Evolutionary conservation across 2,329 filamentous ascomycete genomes (phyloP), one percentile per base, ranked within the genome.

Genomic region (Fusarium xylarioides): DNA sequence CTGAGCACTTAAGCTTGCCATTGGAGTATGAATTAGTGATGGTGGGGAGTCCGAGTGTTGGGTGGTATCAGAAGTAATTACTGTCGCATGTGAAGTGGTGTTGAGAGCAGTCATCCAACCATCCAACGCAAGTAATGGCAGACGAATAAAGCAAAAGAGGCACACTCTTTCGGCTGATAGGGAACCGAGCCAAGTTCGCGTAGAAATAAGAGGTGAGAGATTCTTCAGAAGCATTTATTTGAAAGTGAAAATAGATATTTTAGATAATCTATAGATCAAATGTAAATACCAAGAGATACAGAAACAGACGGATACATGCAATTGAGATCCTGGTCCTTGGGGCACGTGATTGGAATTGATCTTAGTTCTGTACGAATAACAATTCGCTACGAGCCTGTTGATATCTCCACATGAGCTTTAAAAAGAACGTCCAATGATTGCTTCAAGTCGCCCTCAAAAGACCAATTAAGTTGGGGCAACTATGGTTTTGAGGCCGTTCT

Each of bases 21-120:
- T 68, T 64, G 71, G 67, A 57, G 66, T 42, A 54, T 34, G 50
- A 63, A 55, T 21, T 23, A 59, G 35, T 55, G 63, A 52, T 56
- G 67, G 53, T 63, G 70, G 62, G 64, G 64, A 50, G 43, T 47
- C 59, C 56, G 46, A 50, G 35, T 35, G 35, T 42, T 62, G 40
- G 55, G 61, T 70, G 37, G 60, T 35, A 73, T 61, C 44, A 66
- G 35, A n/a, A 49, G 35, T 28, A 66, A 28, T 47, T 11, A 40
- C 38, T 37, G 57, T 68, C 42, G 66, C 56, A 58, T 65, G 58
- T 62, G 63, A 57, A 64, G 63, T 60, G 62, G 44, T 73, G 61
- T 30, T 73, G 53, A 58, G 46, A 50, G 40, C 60, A 57, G 35
- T 56, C 68, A 72, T 44, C 46, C 49, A 66, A 30, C 23, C 43